Conservation (phyloP, 2,329 filamentous ascomycete genomes). For the Alternaria conjuncta region DNA sequence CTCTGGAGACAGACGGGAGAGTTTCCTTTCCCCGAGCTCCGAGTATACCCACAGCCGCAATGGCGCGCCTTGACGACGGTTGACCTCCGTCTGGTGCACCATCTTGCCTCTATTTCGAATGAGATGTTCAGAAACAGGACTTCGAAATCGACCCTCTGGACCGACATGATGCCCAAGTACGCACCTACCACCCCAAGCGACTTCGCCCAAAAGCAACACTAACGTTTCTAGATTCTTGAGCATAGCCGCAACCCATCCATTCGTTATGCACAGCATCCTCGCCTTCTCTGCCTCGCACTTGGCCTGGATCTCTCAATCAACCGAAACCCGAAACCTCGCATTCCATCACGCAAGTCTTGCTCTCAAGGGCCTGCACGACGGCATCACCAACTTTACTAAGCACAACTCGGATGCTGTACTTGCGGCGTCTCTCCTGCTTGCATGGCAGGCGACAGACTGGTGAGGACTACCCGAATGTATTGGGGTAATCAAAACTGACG, state of each 20-base stretch:
- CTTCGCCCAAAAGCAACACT: conserved; percentile 25
- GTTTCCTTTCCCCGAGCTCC: conserved; percentile 84
- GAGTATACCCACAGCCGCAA: conserved; percentile 75
- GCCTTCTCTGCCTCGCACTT: conserved; percentile 95
- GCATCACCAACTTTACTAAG: conserved; percentile 82
- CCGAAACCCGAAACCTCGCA: conserved; percentile 83
- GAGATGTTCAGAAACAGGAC: conserved; percentile 79
- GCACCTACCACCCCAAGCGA: conserved; percentile 47
- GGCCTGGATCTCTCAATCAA: conserved; percentile 85
- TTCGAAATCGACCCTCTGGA: conserved; percentile 89
- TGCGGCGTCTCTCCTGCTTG: conserved; percentile 87
- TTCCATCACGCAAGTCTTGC: conserved; percentile 88
- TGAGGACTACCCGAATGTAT: conserved; percentile 56
- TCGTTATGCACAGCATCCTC: conserved; percentile 92
- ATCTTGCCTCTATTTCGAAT: conserved; percentile 84
- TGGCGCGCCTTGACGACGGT: conserved; percentile 76
- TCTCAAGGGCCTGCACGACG: conserved; percentile 84
- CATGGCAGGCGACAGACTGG: conserved; percentile 97
- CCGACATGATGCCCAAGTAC: conserved; percentile 89
- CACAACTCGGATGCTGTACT: conserved; percentile 90
- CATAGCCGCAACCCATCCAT: conserved; percentile 80
- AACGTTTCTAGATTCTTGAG: conserved; percentile 71
- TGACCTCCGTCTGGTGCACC: conserved; percentile 87
- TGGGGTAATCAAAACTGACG: conserved; percentile 13
- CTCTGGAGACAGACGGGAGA: conserved; percentile 83